Conservation (phyloP, 2,329 filamentous ascomycete genomes). For the Trichophyton benhamiae region DNA sequence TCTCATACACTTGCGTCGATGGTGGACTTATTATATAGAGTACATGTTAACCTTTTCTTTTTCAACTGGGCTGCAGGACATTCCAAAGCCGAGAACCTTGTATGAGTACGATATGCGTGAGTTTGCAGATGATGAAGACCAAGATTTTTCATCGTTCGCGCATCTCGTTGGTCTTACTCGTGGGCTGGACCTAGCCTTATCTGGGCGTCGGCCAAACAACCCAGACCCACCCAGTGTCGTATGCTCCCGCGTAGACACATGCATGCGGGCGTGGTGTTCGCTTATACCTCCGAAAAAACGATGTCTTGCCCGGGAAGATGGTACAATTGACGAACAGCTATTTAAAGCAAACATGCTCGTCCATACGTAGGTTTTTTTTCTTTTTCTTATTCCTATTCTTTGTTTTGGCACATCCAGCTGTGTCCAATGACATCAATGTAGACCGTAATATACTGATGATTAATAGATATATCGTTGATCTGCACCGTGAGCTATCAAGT, state of each 20-base stretch:
- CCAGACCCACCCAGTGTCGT: slow-evolving; percentile 14
- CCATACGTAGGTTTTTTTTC: slow-evolving; percentile 22
- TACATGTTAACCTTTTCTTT: slow-evolving; percentile 1
- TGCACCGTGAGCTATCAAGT: slow-evolving; percentile 30
- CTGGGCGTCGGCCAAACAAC: slow-evolving; percentile 11
- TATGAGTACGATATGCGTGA: slow-evolving; percentile 25
- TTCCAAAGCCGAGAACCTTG: slow-evolving; percentile 20
- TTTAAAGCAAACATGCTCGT: slow-evolving; percentile 75
- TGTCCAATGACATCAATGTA: slow-evolving; percentile 23
- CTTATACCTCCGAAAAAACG: slow-evolving; percentile 26
- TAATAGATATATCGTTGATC: slow-evolving; percentile 24
- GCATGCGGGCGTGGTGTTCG: slow-evolving; percentile 28
- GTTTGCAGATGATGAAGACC: slow-evolving; percentile 17
- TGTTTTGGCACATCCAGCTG: neutral
- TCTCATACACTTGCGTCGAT: neutral
- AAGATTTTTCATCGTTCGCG: slow-evolving; percentile 24
- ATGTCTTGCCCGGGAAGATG: slow-evolving; percentile 41
- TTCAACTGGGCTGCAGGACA: slow-evolving; percentile 13
- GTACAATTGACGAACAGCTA: slow-evolving; percentile 48
- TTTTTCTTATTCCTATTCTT: neutral
- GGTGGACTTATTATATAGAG: neutral
- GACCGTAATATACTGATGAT: neutral
- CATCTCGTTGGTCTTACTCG: slow-evolving; percentile 23
- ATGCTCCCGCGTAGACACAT: slow-evolving; percentile 23
- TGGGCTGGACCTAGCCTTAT: slow-evolving; percentile 17